Base-by-base conservation (phyloP, 2,329 filamentous ascomycete genomes). In the Thielaviopsis populi region DNA sequence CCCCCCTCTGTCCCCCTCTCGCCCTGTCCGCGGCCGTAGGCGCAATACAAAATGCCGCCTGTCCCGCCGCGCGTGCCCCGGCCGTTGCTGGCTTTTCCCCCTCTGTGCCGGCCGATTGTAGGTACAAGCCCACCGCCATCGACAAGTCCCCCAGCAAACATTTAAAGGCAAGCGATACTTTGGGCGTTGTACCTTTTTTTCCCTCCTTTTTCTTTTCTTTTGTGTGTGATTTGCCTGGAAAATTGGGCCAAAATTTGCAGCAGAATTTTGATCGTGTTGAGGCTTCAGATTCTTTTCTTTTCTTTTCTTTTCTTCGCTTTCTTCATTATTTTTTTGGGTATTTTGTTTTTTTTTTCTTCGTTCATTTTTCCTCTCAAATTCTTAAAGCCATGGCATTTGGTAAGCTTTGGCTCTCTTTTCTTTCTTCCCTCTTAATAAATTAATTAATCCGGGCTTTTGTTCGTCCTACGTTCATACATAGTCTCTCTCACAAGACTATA, bases 211-310 rank as follows among this genome's bases (percentile, higher is more conserved):
- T 10, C 33, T 8, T 37, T 37, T 37, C 10, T 4, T 37, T 37
- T 37, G 4, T 8, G 33, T 8, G 33, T 37, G 5, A 37, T 10
- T 4, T 50, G 46, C 10, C 53, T 33, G n/a, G 24, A 56, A 56
- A 56, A 56, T 33, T 37, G 24, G 53, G 53, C 53, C 53, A 56
- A 33, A 56, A 33, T 56, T 56, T 56, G 43, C 61, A 41, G 22
- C 42, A 46, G 46, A 30, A 46, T 17, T 15, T 41, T 24, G n/a
- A 61, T 41, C 33, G 30, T 62, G 19, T 62, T 24, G 30, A 19
- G 48, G 30, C 30, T 46, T 17, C 37, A 27, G 8, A 30, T 8
- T 60, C 3, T 17, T 27, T 33, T 43, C 8, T 27, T 43, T 37
- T 10, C 5, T 4, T 5, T 19, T 40, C 17, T 53, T 8, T 40